Conservation (phyloP, 768 basidiomycete species). For the Boletus fagicola region DNA sequence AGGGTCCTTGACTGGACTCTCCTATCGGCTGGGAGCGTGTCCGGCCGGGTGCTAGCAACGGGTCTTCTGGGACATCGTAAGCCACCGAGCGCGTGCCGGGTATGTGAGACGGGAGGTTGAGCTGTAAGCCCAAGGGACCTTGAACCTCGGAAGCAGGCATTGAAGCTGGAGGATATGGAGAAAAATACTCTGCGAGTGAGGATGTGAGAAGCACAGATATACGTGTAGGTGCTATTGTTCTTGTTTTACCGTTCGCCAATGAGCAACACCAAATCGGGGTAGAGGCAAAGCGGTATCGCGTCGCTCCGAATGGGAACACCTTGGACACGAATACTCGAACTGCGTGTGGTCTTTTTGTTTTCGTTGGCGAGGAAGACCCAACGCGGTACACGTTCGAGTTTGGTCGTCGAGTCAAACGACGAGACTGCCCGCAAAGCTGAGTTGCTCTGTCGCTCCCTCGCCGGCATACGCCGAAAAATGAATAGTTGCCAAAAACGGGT, state of each 20-base stretch:
- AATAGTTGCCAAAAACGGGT: conserved; percentile 1
- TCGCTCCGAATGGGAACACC: conserved; percentile 1
- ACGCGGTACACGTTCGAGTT: conserved; percentile 2
- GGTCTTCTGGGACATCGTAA: conserved; percentile 11
- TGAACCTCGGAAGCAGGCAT: conserved; percentile 28
- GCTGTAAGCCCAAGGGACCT: conserved; percentile 20
- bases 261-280: conserved; percentile 23
- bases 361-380: not conserved
- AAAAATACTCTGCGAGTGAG: not conserved
- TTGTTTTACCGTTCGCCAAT: conserved; percentile 5
- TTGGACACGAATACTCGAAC: not conserved
- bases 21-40: conserved; percentile 22
- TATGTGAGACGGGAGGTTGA: conserved; percentile 16
- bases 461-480: conserved; percentile 25
- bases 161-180: not conserved
- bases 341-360: not conserved
- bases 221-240: conserved; percentile 16
- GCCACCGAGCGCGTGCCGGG: conserved; percentile 9
- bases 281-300: conserved; percentile 2
- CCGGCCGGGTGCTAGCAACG: conserved; percentile 9
- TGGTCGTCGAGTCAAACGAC: conserved; percentile 9
- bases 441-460: conserved; percentile 10
- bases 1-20: conserved; percentile 27
- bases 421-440: conserved; percentile 3
- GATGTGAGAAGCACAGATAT: not conserved